These are phyloP conservation scores for Kickxella alabastrina DNA, from an alignment of 192 early-diverging fungal genomes.

Conservation along the genomic window DNA sequence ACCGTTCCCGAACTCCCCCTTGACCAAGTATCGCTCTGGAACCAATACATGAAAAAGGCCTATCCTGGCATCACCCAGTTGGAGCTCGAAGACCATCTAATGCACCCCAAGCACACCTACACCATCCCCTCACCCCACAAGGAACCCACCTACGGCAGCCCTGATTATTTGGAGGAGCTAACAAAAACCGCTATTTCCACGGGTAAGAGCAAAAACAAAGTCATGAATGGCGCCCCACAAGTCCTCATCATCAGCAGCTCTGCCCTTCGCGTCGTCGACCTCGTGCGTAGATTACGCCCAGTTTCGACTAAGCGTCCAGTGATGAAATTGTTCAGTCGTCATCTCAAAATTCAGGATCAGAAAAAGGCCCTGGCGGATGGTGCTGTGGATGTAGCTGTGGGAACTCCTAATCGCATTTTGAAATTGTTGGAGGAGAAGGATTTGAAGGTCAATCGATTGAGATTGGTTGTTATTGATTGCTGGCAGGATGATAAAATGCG, in stretches of 20 bases:
- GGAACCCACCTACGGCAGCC: neutral
- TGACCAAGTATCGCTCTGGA: slow-evolving; percentile 35
- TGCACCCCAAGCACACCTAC: slow-evolving; percentile 29
- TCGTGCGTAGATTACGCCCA: slow-evolving; percentile 29
- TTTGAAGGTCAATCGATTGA: slow-evolving; percentile 30
- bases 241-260: slow-evolving; percentile 45
- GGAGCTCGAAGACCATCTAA: slow-evolving; percentile 23
- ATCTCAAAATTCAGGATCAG: slow-evolving; percentile 41
- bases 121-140: neutral
- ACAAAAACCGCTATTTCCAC: slow-evolving; percentile 20
- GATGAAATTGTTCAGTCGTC: slow-evolving; percentile 46
- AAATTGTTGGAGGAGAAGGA: slow-evolving; percentile 27
- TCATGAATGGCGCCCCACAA: slow-evolving; percentile 35
- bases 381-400: slow-evolving; percentile 32
- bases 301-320: slow-evolving; percentile 19
- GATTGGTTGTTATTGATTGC: slow-evolving; percentile 46
- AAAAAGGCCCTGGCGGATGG: slow-evolving; percentile 14
- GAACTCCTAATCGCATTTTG: slow-evolving; percentile 46
- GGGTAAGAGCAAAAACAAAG: slow-evolving; percentile 36
- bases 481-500: slow-evolving; percentile 52
- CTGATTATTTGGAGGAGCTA: slow-evolving; percentile 19
- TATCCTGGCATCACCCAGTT: slow-evolving; percentile 29
- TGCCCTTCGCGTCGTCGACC: slow-evolving; percentile 37
- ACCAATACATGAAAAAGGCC: slow-evolving; percentile 45
- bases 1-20: slow-evolving; percentile 6